phyloP scores from a whole-genome alignment of 1,284 basidiomycete genomes.

The Marasmius tenuissimus region DNA sequence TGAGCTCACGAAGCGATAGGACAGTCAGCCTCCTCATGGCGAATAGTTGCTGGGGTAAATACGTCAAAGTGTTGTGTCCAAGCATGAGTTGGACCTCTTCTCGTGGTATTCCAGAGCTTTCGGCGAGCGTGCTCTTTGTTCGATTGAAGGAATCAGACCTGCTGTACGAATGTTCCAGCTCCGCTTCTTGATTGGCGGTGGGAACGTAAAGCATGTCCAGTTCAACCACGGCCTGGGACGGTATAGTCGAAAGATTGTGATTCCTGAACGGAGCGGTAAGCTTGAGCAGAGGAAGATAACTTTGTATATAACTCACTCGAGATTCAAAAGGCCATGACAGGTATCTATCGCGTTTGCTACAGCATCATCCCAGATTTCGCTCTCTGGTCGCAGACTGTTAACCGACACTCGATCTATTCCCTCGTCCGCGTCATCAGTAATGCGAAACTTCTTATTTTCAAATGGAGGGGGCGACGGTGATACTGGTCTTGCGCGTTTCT shows the following conservation, averaged over 20 bases:
- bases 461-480: conserved; percentile 15
- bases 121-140: conserved; percentile 14
- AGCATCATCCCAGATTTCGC: not conserved
- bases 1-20: conserved; percentile 53
- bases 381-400: not conserved
- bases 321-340: conserved; percentile 1
- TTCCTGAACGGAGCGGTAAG: not conserved
- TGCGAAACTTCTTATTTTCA: not conserved
- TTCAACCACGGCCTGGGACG: not conserved
- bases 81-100: conserved; percentile 48
- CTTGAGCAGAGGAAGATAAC: not conserved
- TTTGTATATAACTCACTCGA: conserved; percentile 3
- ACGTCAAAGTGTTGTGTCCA: conserved; percentile 44
- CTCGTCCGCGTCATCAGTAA: not conserved
- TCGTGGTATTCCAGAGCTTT: conserved; percentile 27
- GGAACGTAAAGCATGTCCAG: not conserved
- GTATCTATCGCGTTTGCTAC: not conserved
- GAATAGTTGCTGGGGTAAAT: conserved; percentile 54
- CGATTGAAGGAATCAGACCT: not conserved
- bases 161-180: not conserved
- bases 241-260: not conserved
- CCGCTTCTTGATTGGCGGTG: not conserved
- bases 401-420: not conserved
- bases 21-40: conserved; percentile 50
- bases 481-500: conserved; percentile 18